phyloP scores from a whole-genome alignment of 441 rosid genomes.

The Mallotus japonicus region DNA sequence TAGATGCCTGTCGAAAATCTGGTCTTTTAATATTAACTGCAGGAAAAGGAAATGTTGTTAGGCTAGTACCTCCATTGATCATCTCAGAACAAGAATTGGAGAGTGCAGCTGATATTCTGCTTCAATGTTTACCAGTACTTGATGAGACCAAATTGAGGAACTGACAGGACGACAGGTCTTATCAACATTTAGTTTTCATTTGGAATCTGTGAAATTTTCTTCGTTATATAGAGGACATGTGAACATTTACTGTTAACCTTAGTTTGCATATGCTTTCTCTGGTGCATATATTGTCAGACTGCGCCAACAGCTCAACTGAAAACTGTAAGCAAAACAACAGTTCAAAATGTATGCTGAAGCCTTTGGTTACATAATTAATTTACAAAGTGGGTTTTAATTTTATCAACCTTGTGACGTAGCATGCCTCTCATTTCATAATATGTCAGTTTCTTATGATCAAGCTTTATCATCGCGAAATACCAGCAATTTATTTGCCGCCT shows the following conservation, averaged over 20 bases:
- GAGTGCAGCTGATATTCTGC: slow-evolving; percentile 54
- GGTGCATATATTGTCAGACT: not conserved
- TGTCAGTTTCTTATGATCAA: no score
- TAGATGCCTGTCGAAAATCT: slow-evolving; percentile 62
- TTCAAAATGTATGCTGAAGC: not conserved
- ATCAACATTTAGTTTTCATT: not conserved
- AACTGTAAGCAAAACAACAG: not conserved
- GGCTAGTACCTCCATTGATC: slow-evolving; percentile 77
- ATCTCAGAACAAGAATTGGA: slow-evolving; percentile 65
- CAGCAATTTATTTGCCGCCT: no score
- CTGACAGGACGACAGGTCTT: slow-evolving; percentile 7
- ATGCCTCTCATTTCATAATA: no score
- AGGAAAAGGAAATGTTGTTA: slow-evolving; percentile 75
- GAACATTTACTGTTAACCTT: not conserved
- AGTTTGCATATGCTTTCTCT: not conserved
- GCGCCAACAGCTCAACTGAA: no score
- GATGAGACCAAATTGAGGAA: slow-evolving; percentile 29
- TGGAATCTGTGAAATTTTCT: not conserved
- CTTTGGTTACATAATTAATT: not conserved
- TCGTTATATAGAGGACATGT: not conserved
- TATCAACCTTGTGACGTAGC: no score
- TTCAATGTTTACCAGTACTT: slow-evolving; percentile 39
- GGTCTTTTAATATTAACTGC: slow-evolving; percentile 73
- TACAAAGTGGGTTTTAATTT: no score
- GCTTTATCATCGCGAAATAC: no score